Conservation (phyloP, 352 stramenopile species). For the Pythium myriotylum region DNA sequence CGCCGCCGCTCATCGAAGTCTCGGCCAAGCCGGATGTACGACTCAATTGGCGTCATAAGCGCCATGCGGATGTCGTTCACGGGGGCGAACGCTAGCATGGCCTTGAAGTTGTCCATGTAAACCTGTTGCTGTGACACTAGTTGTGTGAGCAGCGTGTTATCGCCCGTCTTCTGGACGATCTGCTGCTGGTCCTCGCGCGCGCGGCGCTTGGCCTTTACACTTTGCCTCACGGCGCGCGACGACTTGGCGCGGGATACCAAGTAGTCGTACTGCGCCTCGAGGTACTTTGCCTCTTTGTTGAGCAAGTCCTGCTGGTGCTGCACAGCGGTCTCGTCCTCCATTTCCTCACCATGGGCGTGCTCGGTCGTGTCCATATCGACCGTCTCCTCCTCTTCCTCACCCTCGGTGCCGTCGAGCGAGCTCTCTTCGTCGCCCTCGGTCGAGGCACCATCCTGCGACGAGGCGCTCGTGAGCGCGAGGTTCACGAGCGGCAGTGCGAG, state of each 20-base stretch:
- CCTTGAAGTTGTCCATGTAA: constrained; percentile 79
- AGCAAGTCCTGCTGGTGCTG: constrained; percentile 63
- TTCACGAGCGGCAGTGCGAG: constrained; percentile 7
- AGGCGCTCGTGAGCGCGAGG: constrained; percentile 26
- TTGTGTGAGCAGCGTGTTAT: constrained; percentile 57
- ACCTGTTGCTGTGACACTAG: constrained; percentile 67
- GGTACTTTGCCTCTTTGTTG: constrained; percentile 70
- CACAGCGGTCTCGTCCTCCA: constrained; percentile 22
- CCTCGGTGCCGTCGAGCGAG: constrained; percentile 16
- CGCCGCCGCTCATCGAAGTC: constrained; percentile 67
- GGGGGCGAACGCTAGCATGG: constrained; percentile 75
- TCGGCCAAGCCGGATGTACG: constrained; percentile 64
- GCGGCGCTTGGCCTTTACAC: constrained; percentile 54
- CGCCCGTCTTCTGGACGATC: constrained; percentile 44
- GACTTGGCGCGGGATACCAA: constrained; percentile 44
- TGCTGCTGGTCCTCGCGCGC: constrained; percentile 41
- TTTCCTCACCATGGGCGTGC: constrained; percentile 6
- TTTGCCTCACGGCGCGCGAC: constrained; percentile 17
- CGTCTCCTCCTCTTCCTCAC: constrained; percentile 25
- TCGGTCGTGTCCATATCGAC: constrained; percentile 25
- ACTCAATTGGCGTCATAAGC: constrained; percentile 81
- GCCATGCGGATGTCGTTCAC: constrained; percentile 72
- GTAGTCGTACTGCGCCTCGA: constrained; percentile 70
- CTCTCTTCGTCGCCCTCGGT: constrained; percentile 34
- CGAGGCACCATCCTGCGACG: constrained; percentile 39